Evolutionary conservation across 257 asterid genomes (phyloP).

Genomic region (Agastache rugosa): DNA sequence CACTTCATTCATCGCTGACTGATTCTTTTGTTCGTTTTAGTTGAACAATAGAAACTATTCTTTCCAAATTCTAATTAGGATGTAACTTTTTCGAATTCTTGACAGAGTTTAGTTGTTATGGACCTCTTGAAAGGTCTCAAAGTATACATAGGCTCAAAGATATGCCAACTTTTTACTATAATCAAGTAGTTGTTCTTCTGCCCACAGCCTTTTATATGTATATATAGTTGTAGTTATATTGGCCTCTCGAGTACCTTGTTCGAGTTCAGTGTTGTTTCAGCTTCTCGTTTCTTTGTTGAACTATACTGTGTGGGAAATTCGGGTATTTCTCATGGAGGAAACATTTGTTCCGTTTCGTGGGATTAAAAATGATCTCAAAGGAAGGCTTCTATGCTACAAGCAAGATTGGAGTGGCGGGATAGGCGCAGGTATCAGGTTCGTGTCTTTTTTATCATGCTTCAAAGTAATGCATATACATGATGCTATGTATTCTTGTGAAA

Average conservation of each 20-base stretch:
- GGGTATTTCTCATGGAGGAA: slow-evolving; percentile 70
- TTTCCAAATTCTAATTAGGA: slow-evolving; percentile 41
- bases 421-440: slow-evolving; percentile 87
- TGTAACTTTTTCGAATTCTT: slow-evolving; percentile 38
- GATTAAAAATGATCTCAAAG: slow-evolving; percentile 85
- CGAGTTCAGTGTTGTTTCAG: slow-evolving; percentile 32
- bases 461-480: slow-evolving; percentile 29
- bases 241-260: slow-evolving; percentile 56
- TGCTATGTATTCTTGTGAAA: not conserved
- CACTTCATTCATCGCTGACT: slow-evolving; percentile 41
- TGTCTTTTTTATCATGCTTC: slow-evolving; percentile 33
- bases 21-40: slow-evolving; percentile 51
- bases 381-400: slow-evolving; percentile 81
- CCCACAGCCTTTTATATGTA: slow-evolving; percentile 37
- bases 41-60: slow-evolving; percentile 31
- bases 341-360: slow-evolving; percentile 93
- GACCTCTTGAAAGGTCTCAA: slow-evolving; percentile 48
- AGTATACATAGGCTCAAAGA: slow-evolving; percentile 23
- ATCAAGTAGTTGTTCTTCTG: slow-evolving; percentile 50
- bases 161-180: slow-evolving; percentile 27
- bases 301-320: slow-evolving; percentile 32
- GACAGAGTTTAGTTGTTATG: slow-evolving; percentile 35
- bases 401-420: slow-evolving; percentile 91
- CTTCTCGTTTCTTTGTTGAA: slow-evolving; percentile 9
- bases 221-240: slow-evolving; percentile 38